Evolutionary conservation across 345 rosid genomes (phyloP), one percentile per base, ranked within the genome.

Genomic region (Rhodamnia argentea): DNA sequence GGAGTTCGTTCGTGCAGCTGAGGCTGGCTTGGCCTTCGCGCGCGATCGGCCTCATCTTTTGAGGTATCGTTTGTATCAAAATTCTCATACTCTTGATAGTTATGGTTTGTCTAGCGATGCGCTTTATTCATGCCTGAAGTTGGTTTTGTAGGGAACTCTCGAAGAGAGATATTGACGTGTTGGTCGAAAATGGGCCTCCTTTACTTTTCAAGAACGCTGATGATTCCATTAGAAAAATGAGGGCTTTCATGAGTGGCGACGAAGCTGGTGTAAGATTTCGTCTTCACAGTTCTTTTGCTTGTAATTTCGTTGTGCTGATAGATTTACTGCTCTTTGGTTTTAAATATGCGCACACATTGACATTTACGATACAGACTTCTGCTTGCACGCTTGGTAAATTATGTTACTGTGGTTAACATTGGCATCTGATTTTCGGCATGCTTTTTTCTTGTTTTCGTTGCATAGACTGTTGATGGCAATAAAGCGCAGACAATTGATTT

Each of bases 1-100:
- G 82, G 94, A 91, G 47, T 88, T 96, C 58, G 40, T 91, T 64
- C 87, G 88, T 47, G 94, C 93, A 74, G 91, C 92, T 58, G 50
- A 75, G 42, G 97, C 95, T 70, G 92, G 96, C 94, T 88, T 94
- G 86, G 90, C 96, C 18, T 87, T 94, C 64, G 95, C 98, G 29
- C 92, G 89, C 23, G 94, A 92, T 64, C 87, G 93, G 83, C 95
- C 96, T n/a, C 86, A 88, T 11, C 70, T 93, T 51, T 86, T 95
- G 44, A 89, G 90, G 98, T 96, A 13, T 54, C n/a, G 29, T 83
- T 37, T 42, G 24, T 37, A 70, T 37, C 20, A 70, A 70, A 2
- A 70, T 32, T 70, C 0, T 18, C 78, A 70, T 18, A 18, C 40
- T 70, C 78, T 70, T 70, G 78, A 70, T 70, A 18, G 13, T 70